These are phyloP conservation scores for Malus hybrid DNA, from an alignment of 331 rosid genomes.

Conservation along the genomic window DNA sequence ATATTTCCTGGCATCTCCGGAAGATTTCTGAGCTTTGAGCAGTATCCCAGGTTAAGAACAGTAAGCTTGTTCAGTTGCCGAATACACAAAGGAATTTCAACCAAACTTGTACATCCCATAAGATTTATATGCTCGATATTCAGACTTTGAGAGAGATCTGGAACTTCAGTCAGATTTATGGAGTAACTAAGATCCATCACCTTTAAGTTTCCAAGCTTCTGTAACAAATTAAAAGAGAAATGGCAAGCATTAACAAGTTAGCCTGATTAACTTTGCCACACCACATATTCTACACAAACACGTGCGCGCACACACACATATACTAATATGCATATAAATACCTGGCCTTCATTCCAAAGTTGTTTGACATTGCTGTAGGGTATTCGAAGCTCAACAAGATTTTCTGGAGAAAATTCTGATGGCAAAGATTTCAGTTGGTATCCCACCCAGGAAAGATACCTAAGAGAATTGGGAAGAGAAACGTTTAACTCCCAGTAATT, in stretches of 20 bases:
- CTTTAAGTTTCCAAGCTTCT: background rate
- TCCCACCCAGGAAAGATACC: slow-evolving; percentile 20
- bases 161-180: background rate
- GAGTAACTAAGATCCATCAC: background rate
- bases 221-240: background rate
- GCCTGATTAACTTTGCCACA: background rate
- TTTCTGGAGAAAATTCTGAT: slow-evolving; percentile 7
- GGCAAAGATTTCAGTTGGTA: slow-evolving; percentile 34
- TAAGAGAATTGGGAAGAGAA: slow-evolving; percentile 20
- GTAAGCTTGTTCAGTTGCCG: background rate
- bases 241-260: background rate
- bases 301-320: no score
- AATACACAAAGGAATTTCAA: background rate
- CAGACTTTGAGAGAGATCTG: background rate
- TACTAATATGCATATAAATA: background rate
- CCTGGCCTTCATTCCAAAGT: background rate
- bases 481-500: background rate
- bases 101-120: background rate
- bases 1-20: background rate
- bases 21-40: background rate
- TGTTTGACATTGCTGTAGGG: background rate
- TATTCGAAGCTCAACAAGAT: slow-evolving; percentile 29
- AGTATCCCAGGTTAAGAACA: background rate
- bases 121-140: background rate
- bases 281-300: background rate